Conservation (phyloP, 768 basidiomycete genomes). For the Hirschioporus abietinus region DNA sequence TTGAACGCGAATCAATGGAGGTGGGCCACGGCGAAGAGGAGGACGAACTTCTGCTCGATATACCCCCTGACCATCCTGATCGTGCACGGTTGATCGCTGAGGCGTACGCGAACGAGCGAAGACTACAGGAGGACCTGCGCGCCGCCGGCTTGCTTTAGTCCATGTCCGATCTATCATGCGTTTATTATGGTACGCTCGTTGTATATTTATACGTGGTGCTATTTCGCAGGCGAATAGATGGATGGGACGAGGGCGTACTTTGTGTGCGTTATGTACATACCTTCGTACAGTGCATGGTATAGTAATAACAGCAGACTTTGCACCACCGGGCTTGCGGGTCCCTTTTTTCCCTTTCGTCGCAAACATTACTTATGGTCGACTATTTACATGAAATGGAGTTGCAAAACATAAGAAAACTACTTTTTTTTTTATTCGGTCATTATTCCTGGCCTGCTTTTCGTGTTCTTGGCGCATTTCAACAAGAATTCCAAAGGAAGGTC, state of each 20-base stretch:
- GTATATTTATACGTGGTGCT: neutral
- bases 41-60: constrained; percentile 33
- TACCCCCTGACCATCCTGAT: constrained; percentile 36
- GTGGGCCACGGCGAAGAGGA: constrained; percentile 13
- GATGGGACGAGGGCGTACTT: too few species aligned
- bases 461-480: too few species aligned
- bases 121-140: constrained; percentile 54
- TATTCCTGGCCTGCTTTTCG: too few species aligned
- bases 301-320: too few species aligned
- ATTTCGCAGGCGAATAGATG: neutral
- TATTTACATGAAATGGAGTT: too few species aligned
- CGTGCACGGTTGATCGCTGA: constrained; percentile 37
- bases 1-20: constrained; percentile 28
- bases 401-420: too few species aligned
- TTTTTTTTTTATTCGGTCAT: too few species aligned
- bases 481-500: too few species aligned
- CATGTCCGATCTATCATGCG: neutral
- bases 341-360: too few species aligned
- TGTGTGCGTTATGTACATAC: neutral
- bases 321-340: too few species aligned
- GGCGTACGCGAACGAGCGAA: constrained; percentile 48
- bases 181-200: neutral
- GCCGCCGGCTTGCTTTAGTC: constrained; percentile 56
- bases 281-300: neutral
- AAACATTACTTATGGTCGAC: too few species aligned